Base-by-base conservation (phyloP, 2,329 filamentous ascomycete genomes). In the Endoconidiophora polonica region DNA sequence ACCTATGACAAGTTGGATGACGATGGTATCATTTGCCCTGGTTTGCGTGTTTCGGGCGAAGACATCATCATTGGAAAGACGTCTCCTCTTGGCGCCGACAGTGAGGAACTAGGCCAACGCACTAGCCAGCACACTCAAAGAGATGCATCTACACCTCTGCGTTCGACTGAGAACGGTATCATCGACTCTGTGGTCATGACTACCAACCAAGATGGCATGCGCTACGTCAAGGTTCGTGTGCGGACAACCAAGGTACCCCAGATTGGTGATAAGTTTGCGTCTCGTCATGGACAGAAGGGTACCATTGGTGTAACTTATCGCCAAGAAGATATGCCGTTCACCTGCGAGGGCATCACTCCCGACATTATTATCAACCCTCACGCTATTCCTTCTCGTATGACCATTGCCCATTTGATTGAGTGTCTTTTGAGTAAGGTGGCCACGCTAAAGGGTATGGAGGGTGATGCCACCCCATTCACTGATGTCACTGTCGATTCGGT, bases 41-140 rank as follows among this genome's bases (percentile, higher is more conserved):
- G 91, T 61, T 83, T 93, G 22, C 85, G 91, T 64, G 90, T 98
- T 1, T 93, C 87, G 12, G 93, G 91, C 61, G 91, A 96, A 60
- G 91, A 98, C 64, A 94, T 98, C 61, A 96, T 98, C 63, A 98
- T 98, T 56, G 91, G 93, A 56, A 98, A 98, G 72, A 96, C 91
- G 2, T 88, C 90, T 9, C 93, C 93, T 1, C 86, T 98, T 63
- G 83, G 87, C 44, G 81, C 86, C 2, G 91, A 98, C 59, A 83
- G 84, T 14, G 86, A 95, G 63, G 91, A 98, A 64, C 74, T 96
- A 55, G 91, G 91, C 5, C 88, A 94, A 61, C 78, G 91, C 55
- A 94, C 86, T 22, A 87, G 86, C 58, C 71, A 83, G 52, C 91
- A 98, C 65, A 81, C 86, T 59, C 94, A 95, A 69, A 81, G 91